These are phyloP conservation scores for Sanguinoderma infundibulare DNA, from an alignment of 1,284 basidiomycete species.

Conservation along the genomic window DNA sequence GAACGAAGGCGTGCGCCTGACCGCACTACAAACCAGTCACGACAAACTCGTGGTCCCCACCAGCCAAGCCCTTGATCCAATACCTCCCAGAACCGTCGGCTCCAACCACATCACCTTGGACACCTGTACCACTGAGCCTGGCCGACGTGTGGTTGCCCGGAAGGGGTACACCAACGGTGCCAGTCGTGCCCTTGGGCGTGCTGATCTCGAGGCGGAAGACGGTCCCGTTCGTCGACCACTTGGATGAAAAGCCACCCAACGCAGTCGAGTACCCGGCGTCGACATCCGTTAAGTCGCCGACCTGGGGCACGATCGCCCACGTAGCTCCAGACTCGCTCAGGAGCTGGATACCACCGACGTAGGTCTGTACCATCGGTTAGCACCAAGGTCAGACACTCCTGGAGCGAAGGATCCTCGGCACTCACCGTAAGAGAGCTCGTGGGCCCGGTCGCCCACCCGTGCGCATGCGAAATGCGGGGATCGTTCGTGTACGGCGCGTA, in stretches of 20 bases:
- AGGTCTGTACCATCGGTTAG: too few relatives aligned
- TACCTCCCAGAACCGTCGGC: slow-evolving; percentile 13
- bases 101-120: neutral
- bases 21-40: slow-evolving; percentile 4
- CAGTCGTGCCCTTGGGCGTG: slow-evolving; percentile 18
- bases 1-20: too few relatives aligned
- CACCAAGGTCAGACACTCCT: neutral
- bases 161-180: too few relatives aligned
- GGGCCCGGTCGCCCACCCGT: slow-evolving; percentile 25
- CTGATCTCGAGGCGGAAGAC: slow-evolving; percentile 15
- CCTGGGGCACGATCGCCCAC: slow-evolving; percentile 18
- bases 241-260: slow-evolving; percentile 16
- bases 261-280: slow-evolving; percentile 21
- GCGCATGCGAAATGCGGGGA: slow-evolving; percentile 26
- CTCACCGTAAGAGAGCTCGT: slow-evolving; percentile 22
- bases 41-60: slow-evolving; percentile 17
- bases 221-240: slow-evolving; percentile 4
- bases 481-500: slow-evolving; percentile 25
- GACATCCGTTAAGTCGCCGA: slow-evolving; percentile 15
- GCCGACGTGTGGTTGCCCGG: slow-evolving; percentile 4
- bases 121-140: neutral
- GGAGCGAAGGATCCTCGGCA: neutral
- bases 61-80: slow-evolving; percentile 10
- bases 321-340: slow-evolving; percentile 17
- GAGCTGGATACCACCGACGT: slow-evolving; percentile 20